These are phyloP conservation scores for Tanozyma kutaoensis DNA, from an alignment of 805 yeast species.

Conservation along the genomic window DNA sequence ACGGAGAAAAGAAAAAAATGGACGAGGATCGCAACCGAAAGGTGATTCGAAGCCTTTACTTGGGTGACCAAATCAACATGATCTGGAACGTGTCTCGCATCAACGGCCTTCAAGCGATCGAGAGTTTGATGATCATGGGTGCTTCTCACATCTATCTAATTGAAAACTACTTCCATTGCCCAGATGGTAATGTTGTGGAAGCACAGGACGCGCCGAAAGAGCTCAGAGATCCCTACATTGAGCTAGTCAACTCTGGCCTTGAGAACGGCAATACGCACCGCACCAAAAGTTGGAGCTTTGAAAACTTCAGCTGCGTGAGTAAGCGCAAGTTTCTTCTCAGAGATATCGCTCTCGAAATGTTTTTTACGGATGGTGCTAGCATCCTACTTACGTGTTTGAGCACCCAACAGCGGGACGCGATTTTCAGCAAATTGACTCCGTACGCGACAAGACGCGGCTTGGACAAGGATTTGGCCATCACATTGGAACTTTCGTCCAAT, in stretches of 20 bases:
- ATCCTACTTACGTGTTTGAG: constrained; percentile 53
- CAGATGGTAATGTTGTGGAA: constrained; percentile 42
- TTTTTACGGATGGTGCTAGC: constrained; percentile 62
- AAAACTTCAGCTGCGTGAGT: constrained; percentile 47
- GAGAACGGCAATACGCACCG: no score
- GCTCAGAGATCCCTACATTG: constrained; percentile 56
- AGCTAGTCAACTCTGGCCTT: constrained; percentile 42
- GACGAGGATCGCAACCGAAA: constrained; percentile 64
- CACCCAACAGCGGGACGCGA: constrained; percentile 38
- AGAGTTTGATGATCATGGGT: constrained; percentile 65
- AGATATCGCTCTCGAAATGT: constrained; percentile 71
- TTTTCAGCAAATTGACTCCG: constrained; percentile 35
- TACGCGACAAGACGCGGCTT: constrained; percentile 35
- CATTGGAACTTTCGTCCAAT: constrained; percentile 35
- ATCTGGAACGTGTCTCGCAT: constrained; percentile 68
- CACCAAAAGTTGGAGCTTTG: constrained; percentile 1
- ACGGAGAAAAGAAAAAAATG: constrained; percentile 3
- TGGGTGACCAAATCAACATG: constrained; percentile 59
- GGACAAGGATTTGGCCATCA: constrained; percentile 42
- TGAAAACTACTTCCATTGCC: constrained; percentile 51
- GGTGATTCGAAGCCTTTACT: constrained; percentile 52
- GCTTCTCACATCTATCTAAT: constrained; percentile 50
- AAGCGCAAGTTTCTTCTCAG: constrained; percentile 66
- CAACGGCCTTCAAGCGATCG: constrained; percentile 63
- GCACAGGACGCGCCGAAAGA: constrained; percentile 49